Conservation (phyloP, 305 asterid species). For the Fraxinus angustifolia region DNA sequence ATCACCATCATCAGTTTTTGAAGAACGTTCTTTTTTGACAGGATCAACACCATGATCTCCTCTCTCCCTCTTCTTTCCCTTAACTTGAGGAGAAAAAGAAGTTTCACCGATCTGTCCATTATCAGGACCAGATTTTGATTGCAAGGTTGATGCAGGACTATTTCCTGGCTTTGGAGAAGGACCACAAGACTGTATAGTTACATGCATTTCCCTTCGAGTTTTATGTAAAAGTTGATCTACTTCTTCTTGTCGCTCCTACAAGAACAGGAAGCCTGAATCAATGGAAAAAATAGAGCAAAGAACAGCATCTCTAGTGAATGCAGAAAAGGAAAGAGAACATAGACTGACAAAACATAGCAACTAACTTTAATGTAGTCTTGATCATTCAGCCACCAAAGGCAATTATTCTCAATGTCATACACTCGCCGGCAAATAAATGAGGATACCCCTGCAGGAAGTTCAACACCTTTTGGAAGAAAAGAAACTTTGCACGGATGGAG, state of each 20-base stretch:
- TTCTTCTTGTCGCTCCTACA: conserved; percentile 69
- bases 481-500: conserved; percentile 99
- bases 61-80: conserved; percentile 64
- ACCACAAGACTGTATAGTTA: conserved; percentile 47
- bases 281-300: neutral
- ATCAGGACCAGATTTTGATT: conserved; percentile 52
- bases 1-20: conserved; percentile 42
- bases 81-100: conserved; percentile 46
- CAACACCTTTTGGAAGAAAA: conserved; percentile 85
- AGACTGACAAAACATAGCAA: conserved; percentile 18
- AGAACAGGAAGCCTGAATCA: conserved; percentile 2
- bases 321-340: neutral
- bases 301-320: neutral
- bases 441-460: conserved; percentile 72
- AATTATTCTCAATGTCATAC: conserved; percentile 69
- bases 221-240: conserved; percentile 53
- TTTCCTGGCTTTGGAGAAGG: conserved; percentile 65
- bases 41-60: conserved; percentile 44
- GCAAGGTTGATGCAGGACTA: conserved; percentile 46
- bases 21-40: conserved; percentile 42
- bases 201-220: conserved; percentile 59
- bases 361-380: conserved; percentile 79
- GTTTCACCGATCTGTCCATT: conserved; percentile 41
- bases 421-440: conserved; percentile 85
- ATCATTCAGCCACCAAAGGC: conserved; percentile 91